phyloP scores from a whole-genome alignment of 163 green algal genomes.

The Chlorella variabilis region DNA sequence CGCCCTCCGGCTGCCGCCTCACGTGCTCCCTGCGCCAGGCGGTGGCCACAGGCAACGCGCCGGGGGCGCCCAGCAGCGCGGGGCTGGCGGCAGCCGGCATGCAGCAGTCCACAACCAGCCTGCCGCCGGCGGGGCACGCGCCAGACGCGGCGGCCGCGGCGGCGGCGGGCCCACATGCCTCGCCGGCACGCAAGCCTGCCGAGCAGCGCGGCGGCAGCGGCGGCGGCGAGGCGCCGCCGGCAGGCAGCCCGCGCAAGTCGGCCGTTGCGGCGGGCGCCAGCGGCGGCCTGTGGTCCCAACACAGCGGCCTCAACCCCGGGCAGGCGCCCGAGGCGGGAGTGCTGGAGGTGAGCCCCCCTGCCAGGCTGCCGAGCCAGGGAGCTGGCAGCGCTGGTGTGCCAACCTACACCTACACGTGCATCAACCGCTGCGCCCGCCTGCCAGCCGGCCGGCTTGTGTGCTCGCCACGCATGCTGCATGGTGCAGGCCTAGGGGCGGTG shows the following conservation, averaged over 20 bases:
- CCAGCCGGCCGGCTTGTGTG: no score
- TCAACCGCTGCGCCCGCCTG: no score
- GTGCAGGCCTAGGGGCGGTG: no score
- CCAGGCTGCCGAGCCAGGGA: conserved; percentile 1
- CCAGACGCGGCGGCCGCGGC: no score
- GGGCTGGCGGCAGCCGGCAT: background rate
- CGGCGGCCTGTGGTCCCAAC: background rate
- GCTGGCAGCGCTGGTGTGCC: no score
- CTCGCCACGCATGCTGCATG: no score
- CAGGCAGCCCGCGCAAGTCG: background rate
- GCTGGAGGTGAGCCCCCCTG: conserved; percentile 20
- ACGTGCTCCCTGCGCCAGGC: conserved; percentile 81
- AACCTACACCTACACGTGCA: no score
- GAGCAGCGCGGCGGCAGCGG: background rate
- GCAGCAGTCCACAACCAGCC: background rate
- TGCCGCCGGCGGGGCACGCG: background rate
- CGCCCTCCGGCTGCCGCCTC: conserved; percentile 81
- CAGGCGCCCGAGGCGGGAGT: conserved; percentile 14
- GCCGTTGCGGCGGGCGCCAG: background rate
- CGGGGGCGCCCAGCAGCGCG: background rate
- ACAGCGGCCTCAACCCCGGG: background rate
- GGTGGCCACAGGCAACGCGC: background rate
- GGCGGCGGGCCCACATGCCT: no score
- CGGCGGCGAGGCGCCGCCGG: background rate
- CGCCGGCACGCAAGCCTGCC: no score